Base-by-base conservation (phyloP, 257 asterid species). In the Solanum medicagineum region DNA sequence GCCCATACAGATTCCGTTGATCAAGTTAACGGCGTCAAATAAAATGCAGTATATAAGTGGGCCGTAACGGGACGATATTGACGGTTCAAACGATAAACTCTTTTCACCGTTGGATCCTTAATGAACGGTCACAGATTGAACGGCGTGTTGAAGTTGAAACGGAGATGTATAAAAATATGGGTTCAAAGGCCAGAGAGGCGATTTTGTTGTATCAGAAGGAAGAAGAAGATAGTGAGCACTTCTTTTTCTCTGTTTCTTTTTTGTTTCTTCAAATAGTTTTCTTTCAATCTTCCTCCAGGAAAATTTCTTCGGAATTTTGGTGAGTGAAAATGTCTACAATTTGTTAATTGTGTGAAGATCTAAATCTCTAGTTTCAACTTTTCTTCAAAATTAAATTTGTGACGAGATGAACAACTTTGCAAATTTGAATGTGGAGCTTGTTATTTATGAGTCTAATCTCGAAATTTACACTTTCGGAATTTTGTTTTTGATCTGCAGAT, bases 161-260 rank as follows among this genome's bases (percentile, higher is more conserved):
- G 85, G 85, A 86, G 29, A 80, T 87, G 92, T 92, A 91, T 91
- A 93, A 92, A 90, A 87, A 73, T 87, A 91, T 90, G 90, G 92
- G 91, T 69, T 89, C 80, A 86, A 88, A 89, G 83, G 93, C 87
- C 81, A 85, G 87, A 80, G 92, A 89, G 92, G 84, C 83, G 80
- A 87, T 89, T 89, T 87, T 88, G 87, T 83, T 69, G 83, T 87
- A 83, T 87, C 20, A 40, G 53, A 86, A 84, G 80, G 90, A 87
- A 87, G 91, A 84, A 87, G 89, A 54, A 87, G 88, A 83, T 70
- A 85, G 83, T 85, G 85, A 85, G 81, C 89, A 77, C 91, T 63
- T 81, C 85, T 71, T 77, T 88, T 83, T 82, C 68, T 80, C 56
- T 85, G 70, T 73, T 47, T 51, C 42, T 49, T 24, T 85, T 54